Evolutionary conservation across 78 protist species (phyloP).

Genomic region (Bodo saltans): DNA sequence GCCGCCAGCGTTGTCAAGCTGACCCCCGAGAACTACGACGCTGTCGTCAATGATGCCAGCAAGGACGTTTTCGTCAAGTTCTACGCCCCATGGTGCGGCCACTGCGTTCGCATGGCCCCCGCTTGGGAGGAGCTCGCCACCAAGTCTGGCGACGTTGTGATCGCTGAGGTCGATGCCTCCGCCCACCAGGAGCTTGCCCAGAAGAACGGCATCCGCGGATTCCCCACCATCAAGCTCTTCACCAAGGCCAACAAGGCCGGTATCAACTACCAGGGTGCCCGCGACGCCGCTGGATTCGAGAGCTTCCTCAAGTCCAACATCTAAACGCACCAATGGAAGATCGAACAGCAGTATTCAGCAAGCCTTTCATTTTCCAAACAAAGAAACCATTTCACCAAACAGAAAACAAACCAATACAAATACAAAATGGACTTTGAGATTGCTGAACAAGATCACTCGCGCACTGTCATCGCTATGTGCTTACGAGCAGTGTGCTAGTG

Average conservation of each 20-base stretch:
- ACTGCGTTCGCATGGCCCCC: constrained; percentile 47
- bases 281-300: neutral
- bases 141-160: constrained; percentile 35
- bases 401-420: too few species aligned
- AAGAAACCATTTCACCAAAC: too few species aligned
- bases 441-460: too few species aligned
- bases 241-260: neutral
- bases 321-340: too few species aligned
- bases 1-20: neutral
- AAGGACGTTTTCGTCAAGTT: constrained; percentile 33
- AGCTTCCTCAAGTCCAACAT: neutral
- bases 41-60: neutral
- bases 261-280: neutral
- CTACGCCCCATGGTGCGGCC: constrained; percentile 60
- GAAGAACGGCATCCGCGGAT: constrained; percentile 68
- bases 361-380: too few species aligned
- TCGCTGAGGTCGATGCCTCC: constrained; percentile 77
- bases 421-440: too few species aligned
- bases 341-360: too few species aligned
- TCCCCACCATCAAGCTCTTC: constrained; percentile 82
- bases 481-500: too few species aligned
- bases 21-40: constrained; percentile 10
- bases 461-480: too few species aligned
- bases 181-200: constrained; percentile 45
- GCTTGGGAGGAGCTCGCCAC: constrained; percentile 56